phyloP scores from a whole-genome alignment of 2,329 filamentous ascomycete genomes.

The Alternaria arborescens region DNA sequence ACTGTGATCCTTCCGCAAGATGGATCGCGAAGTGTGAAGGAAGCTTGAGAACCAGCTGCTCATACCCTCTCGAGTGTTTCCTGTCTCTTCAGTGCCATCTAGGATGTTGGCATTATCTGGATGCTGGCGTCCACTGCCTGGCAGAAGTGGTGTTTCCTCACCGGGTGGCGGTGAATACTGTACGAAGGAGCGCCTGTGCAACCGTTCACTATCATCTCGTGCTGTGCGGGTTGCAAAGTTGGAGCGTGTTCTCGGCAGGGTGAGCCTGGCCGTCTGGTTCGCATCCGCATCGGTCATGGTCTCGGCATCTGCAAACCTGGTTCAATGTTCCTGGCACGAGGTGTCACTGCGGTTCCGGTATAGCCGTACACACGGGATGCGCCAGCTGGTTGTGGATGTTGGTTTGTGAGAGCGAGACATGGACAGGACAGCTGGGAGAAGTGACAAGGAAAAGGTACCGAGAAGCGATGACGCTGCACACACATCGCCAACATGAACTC shows the following conservation, averaged over 20 bases:
- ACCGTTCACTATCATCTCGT: conserved; percentile 55
- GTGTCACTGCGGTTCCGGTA: conserved; percentile 19
- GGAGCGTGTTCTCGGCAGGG: conserved; percentile 46
- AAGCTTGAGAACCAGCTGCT: conserved; percentile 39
- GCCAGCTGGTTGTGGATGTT: conserved; percentile 4
- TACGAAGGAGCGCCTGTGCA: conserved; percentile 52
- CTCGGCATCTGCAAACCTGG: conserved; percentile 19
- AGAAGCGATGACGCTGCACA: conserved; percentile 25
- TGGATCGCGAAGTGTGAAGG: conserved; percentile 22
- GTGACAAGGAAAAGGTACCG: conserved; percentile 7
- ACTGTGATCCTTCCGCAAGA: conserved; percentile 11
- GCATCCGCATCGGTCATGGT: conserved; percentile 40
- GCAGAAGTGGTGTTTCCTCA: conserved; percentile 47
- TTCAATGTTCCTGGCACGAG: conserved; percentile 21
- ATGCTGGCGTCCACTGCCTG: conserved; percentile 21
- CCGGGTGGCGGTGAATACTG: conserved; percentile 38
- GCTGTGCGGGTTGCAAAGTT: conserved; percentile 58
- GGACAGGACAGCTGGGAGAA: not conserved
- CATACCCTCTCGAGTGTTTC: conserved; percentile 22
- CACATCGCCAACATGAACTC: conserved; percentile 16
- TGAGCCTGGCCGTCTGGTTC: conserved; percentile 33
- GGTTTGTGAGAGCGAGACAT: conserved; percentile 8
- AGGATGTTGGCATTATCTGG: conserved; percentile 22
- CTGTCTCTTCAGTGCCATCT: conserved; percentile 5
- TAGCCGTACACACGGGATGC: conserved; percentile 12